A percentile compares a stretch with the other conserved stretches of the same genome.
phyloP scores from a whole-genome alignment of 1,284 basidiomycete genomes.

The Xerocomus amazonicus region DNA sequence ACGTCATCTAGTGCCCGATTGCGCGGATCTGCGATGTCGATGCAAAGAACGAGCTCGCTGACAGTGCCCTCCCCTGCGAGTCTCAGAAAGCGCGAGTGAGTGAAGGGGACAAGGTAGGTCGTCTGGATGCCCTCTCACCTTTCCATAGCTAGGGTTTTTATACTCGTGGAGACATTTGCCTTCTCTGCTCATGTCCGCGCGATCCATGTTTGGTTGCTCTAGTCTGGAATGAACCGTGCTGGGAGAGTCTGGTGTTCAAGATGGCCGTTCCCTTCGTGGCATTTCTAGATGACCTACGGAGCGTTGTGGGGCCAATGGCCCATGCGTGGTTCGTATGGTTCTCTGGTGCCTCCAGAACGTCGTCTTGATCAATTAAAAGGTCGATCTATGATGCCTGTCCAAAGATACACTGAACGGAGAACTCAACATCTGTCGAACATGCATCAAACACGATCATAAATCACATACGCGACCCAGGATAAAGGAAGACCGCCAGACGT shows the following conservation, averaged over 20 bases:
- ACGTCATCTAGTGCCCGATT: slow-evolving; percentile 29
- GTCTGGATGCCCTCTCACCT: slow-evolving; percentile 15
- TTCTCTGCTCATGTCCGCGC: slow-evolving; percentile 5
- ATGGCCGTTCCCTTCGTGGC: background rate
- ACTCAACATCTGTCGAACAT: slow-evolving; percentile 9
- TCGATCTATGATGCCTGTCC: background rate
- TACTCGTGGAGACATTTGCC: slow-evolving; percentile 3
- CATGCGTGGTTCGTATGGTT: slow-evolving; percentile 16
- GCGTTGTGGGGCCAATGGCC: slow-evolving; percentile 4
- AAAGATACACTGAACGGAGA: slow-evolving; percentile 6
- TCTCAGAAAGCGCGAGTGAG: slow-evolving; percentile 5
- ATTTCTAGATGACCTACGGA: slow-evolving; percentile 1
- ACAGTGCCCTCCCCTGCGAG: slow-evolving; percentile 10
- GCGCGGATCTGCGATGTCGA: slow-evolving; percentile 41
- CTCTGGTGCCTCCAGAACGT: slow-evolving; percentile 1
- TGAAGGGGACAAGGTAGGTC: background rate
- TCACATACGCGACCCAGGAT: background rate
- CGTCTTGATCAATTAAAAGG: slow-evolving; percentile 12
- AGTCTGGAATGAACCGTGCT: slow-evolving; percentile 6
- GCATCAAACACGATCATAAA: background rate
- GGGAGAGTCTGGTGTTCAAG: slow-evolving; percentile 1
- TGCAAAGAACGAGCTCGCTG: slow-evolving; percentile 33
- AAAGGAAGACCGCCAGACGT: background rate
- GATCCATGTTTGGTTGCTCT: background rate
- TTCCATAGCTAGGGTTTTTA: slow-evolving; percentile 13